Percentiles rank a stretch among this genome's conserved stretches.
phyloP scores from a whole-genome alignment of 2,329 filamentous ascomycete species.

The Xenoacremonium recifei region DNA sequence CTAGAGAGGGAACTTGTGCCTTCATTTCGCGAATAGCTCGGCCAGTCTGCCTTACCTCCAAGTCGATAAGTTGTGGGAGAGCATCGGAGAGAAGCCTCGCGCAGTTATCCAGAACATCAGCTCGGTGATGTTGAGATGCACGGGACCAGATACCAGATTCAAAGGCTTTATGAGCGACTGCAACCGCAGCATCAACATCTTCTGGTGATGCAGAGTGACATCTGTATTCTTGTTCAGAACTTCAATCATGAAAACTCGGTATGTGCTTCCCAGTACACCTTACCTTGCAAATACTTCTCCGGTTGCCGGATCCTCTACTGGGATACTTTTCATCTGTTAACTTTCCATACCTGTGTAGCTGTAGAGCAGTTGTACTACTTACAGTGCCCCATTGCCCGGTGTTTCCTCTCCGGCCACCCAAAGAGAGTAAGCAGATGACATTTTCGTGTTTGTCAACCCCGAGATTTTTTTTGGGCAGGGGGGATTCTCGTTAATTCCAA shows the following conservation, averaged over 20 bases:
- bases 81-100: conserved; percentile 51
- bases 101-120: conserved; percentile 60
- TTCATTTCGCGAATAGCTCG: conserved; percentile 68
- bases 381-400: no score
- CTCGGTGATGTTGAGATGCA: conserved; percentile 55
- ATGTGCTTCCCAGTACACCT: no score
- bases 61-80: conserved; percentile 55
- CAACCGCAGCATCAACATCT: conserved; percentile 29
- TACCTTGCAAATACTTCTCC: conserved; percentile 51
- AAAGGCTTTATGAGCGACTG: conserved; percentile 62
- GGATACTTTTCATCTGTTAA: conserved; percentile 37
- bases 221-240: conserved; percentile 8
- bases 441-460: no score
- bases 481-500: no score
- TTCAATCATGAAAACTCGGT: background rate
- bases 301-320: conserved; percentile 52
- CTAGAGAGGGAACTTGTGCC: conserved; percentile 64
- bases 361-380: no score
- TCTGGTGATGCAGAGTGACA: conserved; percentile 28
- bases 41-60: conserved; percentile 68
- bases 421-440: no score
- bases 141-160: conserved; percentile 65
- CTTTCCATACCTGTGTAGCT: no score
- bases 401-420: no score
- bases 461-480: no score